phyloP scores from a whole-genome alignment of 2,329 filamentous ascomycete genomes.

The Clonostachys rosea region DNA sequence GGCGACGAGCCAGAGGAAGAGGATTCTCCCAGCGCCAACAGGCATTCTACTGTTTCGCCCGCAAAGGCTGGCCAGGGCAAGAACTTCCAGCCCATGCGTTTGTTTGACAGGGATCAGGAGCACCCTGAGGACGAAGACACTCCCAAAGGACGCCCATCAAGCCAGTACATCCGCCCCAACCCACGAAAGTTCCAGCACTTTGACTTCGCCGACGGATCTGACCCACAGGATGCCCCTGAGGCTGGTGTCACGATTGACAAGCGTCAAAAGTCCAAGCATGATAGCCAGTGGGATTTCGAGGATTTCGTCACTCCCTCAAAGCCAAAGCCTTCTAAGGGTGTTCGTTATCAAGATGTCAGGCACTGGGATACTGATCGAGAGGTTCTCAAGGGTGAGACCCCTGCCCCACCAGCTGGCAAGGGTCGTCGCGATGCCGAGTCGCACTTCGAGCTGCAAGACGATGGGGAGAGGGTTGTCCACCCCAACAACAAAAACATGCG shows the following conservation, averaged over 20 bases:
- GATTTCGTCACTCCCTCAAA: slow-evolving; percentile 85
- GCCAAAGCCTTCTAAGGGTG: slow-evolving; percentile 50
- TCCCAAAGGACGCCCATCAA: slow-evolving; percentile 29
- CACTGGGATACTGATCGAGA: slow-evolving; percentile 74
- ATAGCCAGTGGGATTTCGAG: slow-evolving; percentile 80
- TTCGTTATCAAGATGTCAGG: slow-evolving; percentile 64
- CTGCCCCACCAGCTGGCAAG: slow-evolving; percentile 55
- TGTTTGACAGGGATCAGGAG: slow-evolving; percentile 53
- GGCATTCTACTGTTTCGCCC: slow-evolving; percentile 36
- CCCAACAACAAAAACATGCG: slow-evolving; percentile 26
- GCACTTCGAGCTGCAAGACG: slow-evolving; percentile 82
- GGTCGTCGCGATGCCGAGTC: slow-evolving; percentile 74
- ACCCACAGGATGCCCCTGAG: slow-evolving; percentile 40
- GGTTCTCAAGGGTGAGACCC: slow-evolving; percentile 45
- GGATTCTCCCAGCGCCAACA: slow-evolving; percentile 34
- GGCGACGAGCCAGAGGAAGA: slow-evolving; percentile 40
- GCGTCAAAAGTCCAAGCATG: slow-evolving; percentile 55
- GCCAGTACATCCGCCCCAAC: slow-evolving; percentile 57
- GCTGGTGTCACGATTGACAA: slow-evolving; percentile 33
- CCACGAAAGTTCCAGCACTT: slow-evolving; percentile 83
- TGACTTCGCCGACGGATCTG: slow-evolving; percentile 66
- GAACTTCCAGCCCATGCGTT: slow-evolving; percentile 57
- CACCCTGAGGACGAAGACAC: slow-evolving; percentile 32
- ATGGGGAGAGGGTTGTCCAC: slow-evolving; percentile 54
- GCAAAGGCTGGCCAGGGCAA: slow-evolving; percentile 49